Conservation (phyloP, 1,139 yeast species). For the Blastobotrys apis region DNA sequence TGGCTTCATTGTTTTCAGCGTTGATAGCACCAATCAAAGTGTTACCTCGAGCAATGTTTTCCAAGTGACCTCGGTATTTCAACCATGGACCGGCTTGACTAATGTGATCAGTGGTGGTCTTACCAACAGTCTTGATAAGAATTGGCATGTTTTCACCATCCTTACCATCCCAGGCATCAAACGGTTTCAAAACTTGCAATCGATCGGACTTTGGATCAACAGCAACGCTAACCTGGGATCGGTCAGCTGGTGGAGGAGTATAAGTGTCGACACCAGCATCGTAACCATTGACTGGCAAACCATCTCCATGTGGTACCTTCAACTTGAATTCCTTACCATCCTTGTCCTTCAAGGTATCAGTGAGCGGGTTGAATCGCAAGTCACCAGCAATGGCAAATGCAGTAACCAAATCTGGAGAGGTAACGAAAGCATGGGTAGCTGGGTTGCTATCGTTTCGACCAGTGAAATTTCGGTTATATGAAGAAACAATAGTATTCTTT, state of each 20-base stretch:
- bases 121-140: conserved; percentile 93
- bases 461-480: conserved; percentile 99
- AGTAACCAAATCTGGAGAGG: conserved; percentile 96
- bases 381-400: conserved; percentile 97
- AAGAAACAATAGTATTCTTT: conserved; percentile 95
- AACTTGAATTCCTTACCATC: conserved; percentile 95
- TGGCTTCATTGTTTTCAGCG: conserved; percentile 94
- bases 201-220: conserved; percentile 85
- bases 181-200: conserved; percentile 87
- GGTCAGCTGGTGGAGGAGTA: conserved; percentile 95
- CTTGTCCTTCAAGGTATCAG: conserved; percentile 89
- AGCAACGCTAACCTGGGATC: conserved; percentile 66
- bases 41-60: conserved; percentile 90
- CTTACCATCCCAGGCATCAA: conserved; percentile 93
- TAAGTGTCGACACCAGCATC: conserved; percentile 94
- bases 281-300: conserved; percentile 90
- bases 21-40: conserved; percentile 99
- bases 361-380: conserved; percentile 95
- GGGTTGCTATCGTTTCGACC: conserved; percentile 99
- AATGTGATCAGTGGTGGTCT: conserved; percentile 98
- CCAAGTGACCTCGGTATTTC: conserved; percentile 99
- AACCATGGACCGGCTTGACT: conserved; percentile 99
- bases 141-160: conserved; percentile 87
- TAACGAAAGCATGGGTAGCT: conserved; percentile 95
- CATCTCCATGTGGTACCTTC: conserved; percentile 84